Evolutionary conservation across 139 green algal genomes (phyloP).

Genomic region (Mesotaenium endlicherianum): DNA sequence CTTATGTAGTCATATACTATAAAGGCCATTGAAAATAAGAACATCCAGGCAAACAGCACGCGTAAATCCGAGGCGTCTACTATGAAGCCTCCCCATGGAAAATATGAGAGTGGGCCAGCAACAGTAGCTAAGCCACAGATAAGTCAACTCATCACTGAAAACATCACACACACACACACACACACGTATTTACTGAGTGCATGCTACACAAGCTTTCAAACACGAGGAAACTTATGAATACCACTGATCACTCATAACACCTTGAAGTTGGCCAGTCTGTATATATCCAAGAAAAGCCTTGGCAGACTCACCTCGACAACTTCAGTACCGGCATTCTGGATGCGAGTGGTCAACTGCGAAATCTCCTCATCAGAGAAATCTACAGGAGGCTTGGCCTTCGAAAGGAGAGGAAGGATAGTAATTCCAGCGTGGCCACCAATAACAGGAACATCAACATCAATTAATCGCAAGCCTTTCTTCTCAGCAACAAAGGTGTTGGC

Average conservation of each 20-base stretch:
- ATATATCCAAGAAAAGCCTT: no score
- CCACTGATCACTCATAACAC: no score
- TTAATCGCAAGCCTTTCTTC: conserved; percentile 28
- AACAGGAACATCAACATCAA: conserved; percentile 79
- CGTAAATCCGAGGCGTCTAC: no score
- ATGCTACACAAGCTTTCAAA: neutral
- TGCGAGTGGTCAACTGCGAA: conserved; percentile 75
- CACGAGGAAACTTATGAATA: no score
- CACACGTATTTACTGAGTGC: neutral
- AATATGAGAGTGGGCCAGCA: no score
- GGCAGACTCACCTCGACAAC: conserved; percentile 76
- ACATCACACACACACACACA: neutral
- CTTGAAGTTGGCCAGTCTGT: no score
- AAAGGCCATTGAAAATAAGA: no score
- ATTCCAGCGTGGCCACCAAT: conserved; percentile 93
- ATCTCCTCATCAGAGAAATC: conserved; percentile 80
- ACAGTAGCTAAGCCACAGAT: no score
- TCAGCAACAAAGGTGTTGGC: conserved; percentile 64
- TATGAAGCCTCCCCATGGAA: no score
- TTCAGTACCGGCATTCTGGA: conserved; percentile 97
- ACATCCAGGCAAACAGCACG: no score
- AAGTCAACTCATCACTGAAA: no score
- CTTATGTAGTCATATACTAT: no score
- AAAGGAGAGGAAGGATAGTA: conserved; percentile 98
- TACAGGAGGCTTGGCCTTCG: conserved; percentile 64